Base-by-base conservation (phyloP, 2,329 filamentous ascomycete genomes). In the Cladosporium phlei region DNA sequence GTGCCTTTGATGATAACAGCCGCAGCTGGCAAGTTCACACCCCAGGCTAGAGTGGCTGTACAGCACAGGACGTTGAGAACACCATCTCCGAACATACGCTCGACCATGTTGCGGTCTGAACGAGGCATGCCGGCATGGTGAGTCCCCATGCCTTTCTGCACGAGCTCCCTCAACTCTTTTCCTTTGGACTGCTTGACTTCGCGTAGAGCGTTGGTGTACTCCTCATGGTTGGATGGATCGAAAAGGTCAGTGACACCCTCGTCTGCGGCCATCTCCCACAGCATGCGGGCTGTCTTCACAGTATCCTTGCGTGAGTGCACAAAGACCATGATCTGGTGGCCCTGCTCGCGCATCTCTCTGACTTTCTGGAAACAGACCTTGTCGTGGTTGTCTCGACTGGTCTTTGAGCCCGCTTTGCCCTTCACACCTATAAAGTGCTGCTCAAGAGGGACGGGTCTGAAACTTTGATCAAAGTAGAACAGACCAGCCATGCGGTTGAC, bases 271-370 rank as follows among this genome's bases (percentile, higher is more conserved):
- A 93, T 89, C 57, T 96, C 84, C 52, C 86, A 82, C 20, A 98
- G 72, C 72, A 85, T 88, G 55, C 86, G 85, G 35, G 93, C 90
- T 1, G 91, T 94, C 52, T 85, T 79, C 55, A 95, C 81, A 0
- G 94, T 98, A 58, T 99, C 94, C 63, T 95, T 90, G 20, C 93
- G 79, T 1, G 91, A 96, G 65, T 98, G 94, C 9, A 98, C 94
- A 66, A 99, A 98, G 0, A 99, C 91, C 94, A 99, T 98, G 55
- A 98, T 79, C 65, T 98, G 93, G 60, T 99, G 93, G n/a, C 87
- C 90, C 49, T 76, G 74, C 61, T 89, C 81, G 3, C 98, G 75
- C 90, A 98, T 96, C 43, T 93, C 86, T 56, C 83, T 85, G 37
- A 96, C 89, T 64, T 99, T 99, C 55, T 97, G 90, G 62, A 94